Evolutionary conservation across 257 asterid species (phyloP).

Genomic region (Solanum pimpinellifolium): DNA sequence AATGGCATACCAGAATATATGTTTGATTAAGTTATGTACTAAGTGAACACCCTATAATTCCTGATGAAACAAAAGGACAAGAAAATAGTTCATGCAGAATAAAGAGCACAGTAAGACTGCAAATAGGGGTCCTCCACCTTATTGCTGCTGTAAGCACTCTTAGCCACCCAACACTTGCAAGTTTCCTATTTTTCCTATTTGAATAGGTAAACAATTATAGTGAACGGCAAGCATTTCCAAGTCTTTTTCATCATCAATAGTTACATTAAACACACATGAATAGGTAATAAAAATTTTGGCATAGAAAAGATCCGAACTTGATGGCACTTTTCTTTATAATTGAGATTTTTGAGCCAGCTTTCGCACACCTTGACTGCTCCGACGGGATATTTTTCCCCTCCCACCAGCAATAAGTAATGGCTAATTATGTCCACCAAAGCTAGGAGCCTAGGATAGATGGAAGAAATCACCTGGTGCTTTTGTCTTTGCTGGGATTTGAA

Average conservation of each 20-base stretch:
- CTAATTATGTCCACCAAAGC: neutral
- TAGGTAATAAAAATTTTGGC: neutral
- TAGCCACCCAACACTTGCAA: neutral
- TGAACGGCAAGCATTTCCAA: neutral
- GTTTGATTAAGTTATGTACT: neutral
- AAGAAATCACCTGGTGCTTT: neutral
- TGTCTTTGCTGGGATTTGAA: neutral
- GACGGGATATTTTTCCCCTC: neutral
- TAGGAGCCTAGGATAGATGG: neutral
- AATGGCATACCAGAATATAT: neutral
- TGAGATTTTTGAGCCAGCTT: neutral
- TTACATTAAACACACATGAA: neutral
- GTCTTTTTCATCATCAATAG: neutral
- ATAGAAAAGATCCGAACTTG: neutral
- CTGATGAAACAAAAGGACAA: neutral
- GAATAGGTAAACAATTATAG: neutral
- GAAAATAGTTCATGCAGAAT: neutral
- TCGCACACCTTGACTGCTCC: neutral
- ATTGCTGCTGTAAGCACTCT: neutral
- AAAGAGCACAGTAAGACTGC: neutral
- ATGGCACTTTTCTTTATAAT: neutral
- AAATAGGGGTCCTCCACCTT: neutral
- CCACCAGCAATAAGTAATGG: neutral
- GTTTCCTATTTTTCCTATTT: neutral
- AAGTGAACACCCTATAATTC: neutral